Conservation (phyloP, 1,139 yeast species). For the Sugiyamaella xylanicola region DNA sequence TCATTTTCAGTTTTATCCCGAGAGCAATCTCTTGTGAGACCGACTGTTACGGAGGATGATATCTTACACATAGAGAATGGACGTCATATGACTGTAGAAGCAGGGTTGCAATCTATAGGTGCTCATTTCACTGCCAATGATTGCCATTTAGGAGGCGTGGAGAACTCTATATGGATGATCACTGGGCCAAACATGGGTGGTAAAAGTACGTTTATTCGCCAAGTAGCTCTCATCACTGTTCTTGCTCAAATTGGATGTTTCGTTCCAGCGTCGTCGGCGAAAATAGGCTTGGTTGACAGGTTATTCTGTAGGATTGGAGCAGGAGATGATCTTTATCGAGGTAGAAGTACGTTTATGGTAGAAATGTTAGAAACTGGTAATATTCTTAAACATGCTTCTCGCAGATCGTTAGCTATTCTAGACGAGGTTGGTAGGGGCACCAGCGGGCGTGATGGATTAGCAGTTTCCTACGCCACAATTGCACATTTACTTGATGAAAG, state of each 20-base stretch:
- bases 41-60: constrained; percentile 58
- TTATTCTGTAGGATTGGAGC: constrained; percentile 86
- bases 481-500: constrained; percentile 57
- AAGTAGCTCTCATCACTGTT: constrained; percentile 82
- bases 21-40: constrained; percentile 67
- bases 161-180: constrained; percentile 61
- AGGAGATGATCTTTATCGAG: constrained; percentile 83
- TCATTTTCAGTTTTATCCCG: constrained; percentile 72
- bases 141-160: constrained; percentile 46
- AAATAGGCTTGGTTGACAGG: constrained; percentile 78
- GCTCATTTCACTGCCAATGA: constrained; percentile 67
- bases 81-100: constrained; percentile 87
- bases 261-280: constrained; percentile 79
- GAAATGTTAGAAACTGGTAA: constrained; percentile 95
- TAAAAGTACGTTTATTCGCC: constrained; percentile 85
- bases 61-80: constrained; percentile 51
- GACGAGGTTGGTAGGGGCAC: constrained; percentile 99
- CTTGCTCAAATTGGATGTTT: constrained; percentile 88
- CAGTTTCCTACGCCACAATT: constrained; percentile 84
- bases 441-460: constrained; percentile 83
- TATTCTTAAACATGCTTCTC: constrained; percentile 75
- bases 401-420: constrained; percentile 75
- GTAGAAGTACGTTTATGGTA: constrained; percentile 93
- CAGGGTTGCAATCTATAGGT: constrained; percentile 54
- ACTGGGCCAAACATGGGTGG: constrained; percentile 99